phyloP scores from a whole-genome alignment of 75 land plant species.

The Ceratopteris richardii region DNA sequence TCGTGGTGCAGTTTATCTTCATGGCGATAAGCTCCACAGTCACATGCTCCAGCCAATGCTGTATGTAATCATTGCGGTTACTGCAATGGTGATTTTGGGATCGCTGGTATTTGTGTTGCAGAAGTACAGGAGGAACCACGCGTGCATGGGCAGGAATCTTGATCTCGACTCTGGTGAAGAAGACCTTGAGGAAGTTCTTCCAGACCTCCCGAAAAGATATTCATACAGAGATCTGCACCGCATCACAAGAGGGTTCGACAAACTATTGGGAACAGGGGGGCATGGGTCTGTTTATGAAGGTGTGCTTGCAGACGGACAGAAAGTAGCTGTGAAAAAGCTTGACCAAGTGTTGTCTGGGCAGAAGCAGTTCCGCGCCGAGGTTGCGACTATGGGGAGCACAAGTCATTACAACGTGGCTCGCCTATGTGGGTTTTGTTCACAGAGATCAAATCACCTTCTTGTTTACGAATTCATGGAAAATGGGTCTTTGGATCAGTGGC shows the following conservation, averaged over 20 bases:
- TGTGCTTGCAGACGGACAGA: conserved; percentile 15
- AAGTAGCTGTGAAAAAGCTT: conserved; percentile 28
- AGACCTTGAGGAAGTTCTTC: not conserved
- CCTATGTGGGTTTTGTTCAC: conserved; percentile 29
- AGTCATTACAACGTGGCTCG: conserved; percentile 27
- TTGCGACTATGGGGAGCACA: conserved; percentile 24
- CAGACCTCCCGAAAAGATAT: conserved; percentile 10
- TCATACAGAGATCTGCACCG: conserved; percentile 12
- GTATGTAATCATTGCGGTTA: no score
- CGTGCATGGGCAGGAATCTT: not conserved
- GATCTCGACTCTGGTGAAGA: not conserved
- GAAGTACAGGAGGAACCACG: not conserved
- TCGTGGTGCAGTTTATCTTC: no score
- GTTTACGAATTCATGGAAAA: conserved; percentile 30
- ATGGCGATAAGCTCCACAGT: no score
- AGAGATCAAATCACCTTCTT: conserved; percentile 6
- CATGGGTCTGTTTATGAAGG: conserved; percentile 32
- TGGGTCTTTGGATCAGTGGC: conserved; percentile 22
- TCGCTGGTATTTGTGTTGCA: not conserved
- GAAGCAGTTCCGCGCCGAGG: conserved; percentile 28
- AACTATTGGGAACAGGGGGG: conserved; percentile 23
- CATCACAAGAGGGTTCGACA: conserved; percentile 15
- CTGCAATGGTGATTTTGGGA: no score
- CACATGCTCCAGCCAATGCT: no score
- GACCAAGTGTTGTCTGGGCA: conserved; percentile 5